Evolutionary conservation across 371 early-diverging fungal species (phyloP).

Genomic region (Lichtheimia corymbifera): DNA sequence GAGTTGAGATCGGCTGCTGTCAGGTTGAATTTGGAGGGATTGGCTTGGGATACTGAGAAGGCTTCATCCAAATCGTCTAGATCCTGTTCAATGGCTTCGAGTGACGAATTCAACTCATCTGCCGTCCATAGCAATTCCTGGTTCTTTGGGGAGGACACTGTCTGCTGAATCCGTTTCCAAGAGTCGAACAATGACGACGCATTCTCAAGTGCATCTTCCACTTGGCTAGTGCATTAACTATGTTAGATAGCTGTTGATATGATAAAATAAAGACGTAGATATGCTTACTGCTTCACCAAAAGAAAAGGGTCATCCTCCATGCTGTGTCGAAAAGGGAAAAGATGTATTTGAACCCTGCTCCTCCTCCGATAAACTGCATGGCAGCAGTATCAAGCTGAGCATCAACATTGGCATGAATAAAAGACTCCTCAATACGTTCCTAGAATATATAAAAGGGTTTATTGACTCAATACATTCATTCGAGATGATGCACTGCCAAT

Average conservation of each 20-base stretch:
- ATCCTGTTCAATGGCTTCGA: conserved; percentile 57
- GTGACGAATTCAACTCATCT: conserved; percentile 51
- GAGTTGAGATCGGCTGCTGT: conserved; percentile 45
- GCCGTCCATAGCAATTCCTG: conserved; percentile 65
- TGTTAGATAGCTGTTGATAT: neutral
- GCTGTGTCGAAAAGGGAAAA: neutral
- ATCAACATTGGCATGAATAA: no score
- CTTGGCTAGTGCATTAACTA: conserved; percentile 40
- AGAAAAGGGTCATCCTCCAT: conserved; percentile 34
- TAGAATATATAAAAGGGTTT: no score
- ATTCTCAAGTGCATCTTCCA: conserved; percentile 49
- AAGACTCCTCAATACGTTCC: no score
- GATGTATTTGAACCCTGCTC: neutral
- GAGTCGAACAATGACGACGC: conserved; percentile 54
- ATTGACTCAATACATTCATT: no score
- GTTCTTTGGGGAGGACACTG: conserved; percentile 62
- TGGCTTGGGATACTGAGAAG: conserved; percentile 47
- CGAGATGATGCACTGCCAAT: no score
- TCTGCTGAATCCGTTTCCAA: conserved; percentile 65
- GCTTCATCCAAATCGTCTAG: conserved; percentile 63
- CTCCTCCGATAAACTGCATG: no score
- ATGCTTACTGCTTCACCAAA: conserved; percentile 26
- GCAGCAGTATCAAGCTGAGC: no score
- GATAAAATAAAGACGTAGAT: neutral
- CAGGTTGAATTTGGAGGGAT: conserved; percentile 55